Evolutionary conservation across 2,329 filamentous ascomycete genomes (phyloP), one percentile per base, ranked within the genome.

Genomic region (Sarocladiaceae sp.): DNA sequence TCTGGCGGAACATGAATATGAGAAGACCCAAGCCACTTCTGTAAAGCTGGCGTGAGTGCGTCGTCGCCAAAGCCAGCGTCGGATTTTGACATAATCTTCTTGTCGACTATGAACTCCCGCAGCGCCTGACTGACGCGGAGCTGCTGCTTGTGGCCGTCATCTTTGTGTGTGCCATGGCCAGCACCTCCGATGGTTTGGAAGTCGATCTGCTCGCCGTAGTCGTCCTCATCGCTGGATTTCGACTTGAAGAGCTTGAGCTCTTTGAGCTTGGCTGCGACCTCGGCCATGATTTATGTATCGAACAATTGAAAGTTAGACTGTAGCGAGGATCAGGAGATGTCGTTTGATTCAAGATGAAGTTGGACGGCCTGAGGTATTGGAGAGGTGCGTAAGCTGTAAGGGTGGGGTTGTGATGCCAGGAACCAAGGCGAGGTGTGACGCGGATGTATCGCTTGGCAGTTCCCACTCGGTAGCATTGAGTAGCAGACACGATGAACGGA

Each of bases 41-140:
- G 61, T 19, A 85, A 59, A 1, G 68, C 70, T 2, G 56, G 53
- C 2, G 70, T 68, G 6, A 66, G 61, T n/a, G 66, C 55, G 3
- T 71, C 68, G 1, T 60, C 50, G 18, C 74, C 67, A 15, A 75
- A 46, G 3, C 62, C 68, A 15, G 66, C 71, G 40, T 81, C 76
- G 3, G 55, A 56, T 27, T 69, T 60, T 4, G 67, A 62, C 6
- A 84, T 53, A 10, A 80, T 61, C 2, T 67, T 60, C 23, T 80
- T 60, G n/a, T 74, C 60, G 33, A 68, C 68, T 13, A 85, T 65
- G 49, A 78, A 79, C 1, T 67, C 67, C 47, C 71, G 73, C 33
- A 85, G 57, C 0, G 77, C 74, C 48, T 68, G 66, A 62, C 80
- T 83, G 51, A 84, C 74, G 42, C 73, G 67, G 20, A 85, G 68